Percentiles rank a stretch among this genome's conserved stretches.
These are phyloP conservation scores for Fusarium pseudocircinatum DNA, from an alignment of 2,329 filamentous ascomycete species.

Conservation along the genomic window DNA sequence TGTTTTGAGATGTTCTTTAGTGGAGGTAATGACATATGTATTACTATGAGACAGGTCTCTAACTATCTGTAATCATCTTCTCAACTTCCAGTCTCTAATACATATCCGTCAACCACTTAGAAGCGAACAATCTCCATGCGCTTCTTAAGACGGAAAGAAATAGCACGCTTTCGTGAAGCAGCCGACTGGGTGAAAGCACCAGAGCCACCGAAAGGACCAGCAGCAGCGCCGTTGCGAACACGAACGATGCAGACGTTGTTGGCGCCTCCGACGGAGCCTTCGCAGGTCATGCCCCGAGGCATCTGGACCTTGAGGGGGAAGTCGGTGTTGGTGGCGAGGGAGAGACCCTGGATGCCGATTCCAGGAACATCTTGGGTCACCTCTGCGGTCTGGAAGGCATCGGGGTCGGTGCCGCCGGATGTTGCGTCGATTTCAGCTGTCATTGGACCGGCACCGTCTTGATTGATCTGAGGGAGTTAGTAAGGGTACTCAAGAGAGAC, in stretches of 20 bases:
- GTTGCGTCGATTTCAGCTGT: conserved; percentile 69
- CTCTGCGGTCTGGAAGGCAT: conserved; percentile 67
- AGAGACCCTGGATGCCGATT: conserved; percentile 64
- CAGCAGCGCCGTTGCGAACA: conserved; percentile 68
- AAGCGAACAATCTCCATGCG: conserved; percentile 46
- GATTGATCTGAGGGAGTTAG: conserved; percentile 69
- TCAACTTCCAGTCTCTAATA: neutral
- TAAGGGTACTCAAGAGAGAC: no score
- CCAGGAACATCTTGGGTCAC: conserved; percentile 71
- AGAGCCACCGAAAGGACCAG: conserved; percentile 74
- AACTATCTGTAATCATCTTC: neutral
- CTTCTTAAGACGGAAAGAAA: conserved; percentile 61
- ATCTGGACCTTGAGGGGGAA: conserved; percentile 73
- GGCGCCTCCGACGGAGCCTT: conserved; percentile 66
- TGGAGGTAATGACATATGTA: neutral
- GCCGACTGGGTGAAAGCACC: conserved; percentile 71
- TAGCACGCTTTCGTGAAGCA: conserved; percentile 67
- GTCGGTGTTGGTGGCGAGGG: conserved; percentile 67
- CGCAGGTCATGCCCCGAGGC: conserved; percentile 74
- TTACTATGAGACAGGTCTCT: rapidly evolving
- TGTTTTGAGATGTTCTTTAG: rapidly evolving
- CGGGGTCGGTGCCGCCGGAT: conserved; percentile 68
- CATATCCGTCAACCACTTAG: neutral
- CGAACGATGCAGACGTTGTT: conserved; percentile 72
- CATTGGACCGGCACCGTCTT: conserved; percentile 73